Conservation (phyloP, 2,329 filamentous ascomycete genomes). For the Colletotrichum filicis region DNA sequence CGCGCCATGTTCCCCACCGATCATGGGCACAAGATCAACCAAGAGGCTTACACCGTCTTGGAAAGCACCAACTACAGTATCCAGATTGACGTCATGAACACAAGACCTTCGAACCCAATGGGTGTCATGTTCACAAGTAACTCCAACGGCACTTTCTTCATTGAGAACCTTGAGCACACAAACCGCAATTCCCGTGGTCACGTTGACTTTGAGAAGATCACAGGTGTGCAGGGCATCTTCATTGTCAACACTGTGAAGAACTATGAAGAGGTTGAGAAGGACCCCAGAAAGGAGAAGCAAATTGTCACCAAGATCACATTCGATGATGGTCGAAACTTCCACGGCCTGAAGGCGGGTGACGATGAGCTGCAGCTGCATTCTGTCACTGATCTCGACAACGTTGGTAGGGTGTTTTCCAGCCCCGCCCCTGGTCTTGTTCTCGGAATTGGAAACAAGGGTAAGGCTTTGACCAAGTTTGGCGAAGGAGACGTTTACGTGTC, state of each 20-base stretch:
- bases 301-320: constrained; percentile 89
- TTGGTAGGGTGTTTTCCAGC: constrained; percentile 91
- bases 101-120: constrained; percentile 74
- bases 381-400: constrained; percentile 84
- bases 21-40: constrained; percentile 75
- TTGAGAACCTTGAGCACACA: constrained; percentile 89
- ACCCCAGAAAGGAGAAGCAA: constrained; percentile 67
- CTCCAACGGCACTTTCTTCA: constrained; percentile 97
- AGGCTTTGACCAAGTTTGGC: constrained; percentile 74
- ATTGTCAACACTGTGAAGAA: constrained; percentile 92
- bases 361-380: constrained; percentile 88
- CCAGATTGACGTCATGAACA: constrained; percentile 91
- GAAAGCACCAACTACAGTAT: constrained; percentile 99
- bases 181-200: constrained; percentile 81
- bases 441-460: constrained; percentile 91
- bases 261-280: constrained; percentile 76
- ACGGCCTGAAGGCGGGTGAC: constrained; percentile 74
- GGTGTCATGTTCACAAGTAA: constrained; percentile 95
- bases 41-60: constrained; percentile 91
- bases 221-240: constrained; percentile 91
- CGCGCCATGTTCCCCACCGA: constrained; percentile 87
- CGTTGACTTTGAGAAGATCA: constrained; percentile 96
- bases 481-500: constrained; percentile 89
- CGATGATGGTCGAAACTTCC: constrained; percentile 91
- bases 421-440: constrained; percentile 93